phyloP scores from a whole-genome alignment of 495 filamentous ascomycete genomes.

The Penicillium ochrochloron region DNA sequence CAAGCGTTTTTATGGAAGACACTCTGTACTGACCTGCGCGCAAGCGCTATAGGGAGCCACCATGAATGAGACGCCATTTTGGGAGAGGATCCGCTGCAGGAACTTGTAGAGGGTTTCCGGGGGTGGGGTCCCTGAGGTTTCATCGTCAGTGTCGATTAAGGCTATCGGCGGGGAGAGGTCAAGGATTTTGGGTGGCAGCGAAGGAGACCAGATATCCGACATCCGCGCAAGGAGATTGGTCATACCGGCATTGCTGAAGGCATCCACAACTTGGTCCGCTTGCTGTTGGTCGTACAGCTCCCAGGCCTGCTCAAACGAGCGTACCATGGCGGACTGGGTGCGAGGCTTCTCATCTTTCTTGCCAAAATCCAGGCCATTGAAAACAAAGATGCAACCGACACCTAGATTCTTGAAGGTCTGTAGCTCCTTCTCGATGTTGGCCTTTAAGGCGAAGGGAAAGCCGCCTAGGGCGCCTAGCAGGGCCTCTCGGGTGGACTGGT shows the following conservation, averaged over 20 bases:
- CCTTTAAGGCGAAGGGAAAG: slow-evolving; percentile 74
- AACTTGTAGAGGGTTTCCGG: slow-evolving; percentile 68
- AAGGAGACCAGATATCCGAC: slow-evolving; percentile 9
- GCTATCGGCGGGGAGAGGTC: slow-evolving; percentile 3
- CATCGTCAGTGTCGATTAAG: slow-evolving; percentile 28
- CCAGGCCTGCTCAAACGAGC: slow-evolving; percentile 72
- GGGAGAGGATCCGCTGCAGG: slow-evolving; percentile 72
- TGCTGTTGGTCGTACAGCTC: slow-evolving; percentile 80
- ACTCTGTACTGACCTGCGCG: slow-evolving; percentile 68
- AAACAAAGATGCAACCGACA: slow-evolving; percentile 80
- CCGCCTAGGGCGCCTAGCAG: slow-evolving; percentile 90
- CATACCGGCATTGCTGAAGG: slow-evolving; percentile 83
- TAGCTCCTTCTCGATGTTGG: slow-evolving; percentile 74
- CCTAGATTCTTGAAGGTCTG: slow-evolving; percentile 62
- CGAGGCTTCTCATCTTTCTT: slow-evolving; percentile 67
- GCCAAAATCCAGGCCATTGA: slow-evolving; percentile 80
- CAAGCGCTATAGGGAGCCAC: slow-evolving; percentile 90
- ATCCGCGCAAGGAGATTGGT: slow-evolving; percentile 5
- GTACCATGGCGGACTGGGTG: slow-evolving; percentile 48
- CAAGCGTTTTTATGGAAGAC: neutral
- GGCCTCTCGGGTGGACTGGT: slow-evolving; percentile 73
- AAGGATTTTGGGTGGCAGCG: neutral
- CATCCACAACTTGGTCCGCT: slow-evolving; percentile 75
- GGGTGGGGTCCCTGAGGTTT: slow-evolving; percentile 55
- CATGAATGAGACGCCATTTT: slow-evolving; percentile 73